Evolutionary conservation across 176 grass and related monocot genomes (phyloP).

Genomic region (Carex scoparia): DNA sequence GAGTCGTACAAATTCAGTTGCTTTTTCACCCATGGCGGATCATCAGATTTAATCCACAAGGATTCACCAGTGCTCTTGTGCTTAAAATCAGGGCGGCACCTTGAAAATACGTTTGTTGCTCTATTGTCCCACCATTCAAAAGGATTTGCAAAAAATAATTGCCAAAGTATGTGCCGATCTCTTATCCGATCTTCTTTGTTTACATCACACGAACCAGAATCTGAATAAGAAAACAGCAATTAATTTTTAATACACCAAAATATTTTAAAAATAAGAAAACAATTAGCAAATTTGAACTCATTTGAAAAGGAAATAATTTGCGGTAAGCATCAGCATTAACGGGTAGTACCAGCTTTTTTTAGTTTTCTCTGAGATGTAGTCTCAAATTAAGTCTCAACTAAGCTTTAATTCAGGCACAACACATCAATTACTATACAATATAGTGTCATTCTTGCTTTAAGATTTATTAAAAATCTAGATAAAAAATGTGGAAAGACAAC

Average conservation of each 20-base stretch:
- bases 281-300: not conserved
- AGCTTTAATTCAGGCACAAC: not conserved
- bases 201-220: slow-evolving; percentile 12
- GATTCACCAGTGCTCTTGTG: slow-evolving; percentile 19
- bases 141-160: slow-evolving; percentile 26
- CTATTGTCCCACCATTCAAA: slow-evolving; percentile 19
- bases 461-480: not conserved
- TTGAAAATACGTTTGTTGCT: not conserved
- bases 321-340: not conserved
- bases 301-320: not conserved
- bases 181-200: not conserved
- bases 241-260: not conserved
- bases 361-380: not conserved
- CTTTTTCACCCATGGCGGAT: slow-evolving; percentile 6
- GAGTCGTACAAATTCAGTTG: slow-evolving; percentile 21
- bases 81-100: not conserved
- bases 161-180: slow-evolving; percentile 13
- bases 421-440: not conserved
- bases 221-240: slow-evolving; percentile 3
- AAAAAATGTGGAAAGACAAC: not conserved
- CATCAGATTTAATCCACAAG: slow-evolving; percentile 5
- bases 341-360: not conserved
- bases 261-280: not conserved
- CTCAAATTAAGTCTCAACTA: not conserved
- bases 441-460: not conserved